Base-by-base conservation (phyloP, 2,329 filamentous ascomycete species). In the Sarocladium kiliense region DNA sequence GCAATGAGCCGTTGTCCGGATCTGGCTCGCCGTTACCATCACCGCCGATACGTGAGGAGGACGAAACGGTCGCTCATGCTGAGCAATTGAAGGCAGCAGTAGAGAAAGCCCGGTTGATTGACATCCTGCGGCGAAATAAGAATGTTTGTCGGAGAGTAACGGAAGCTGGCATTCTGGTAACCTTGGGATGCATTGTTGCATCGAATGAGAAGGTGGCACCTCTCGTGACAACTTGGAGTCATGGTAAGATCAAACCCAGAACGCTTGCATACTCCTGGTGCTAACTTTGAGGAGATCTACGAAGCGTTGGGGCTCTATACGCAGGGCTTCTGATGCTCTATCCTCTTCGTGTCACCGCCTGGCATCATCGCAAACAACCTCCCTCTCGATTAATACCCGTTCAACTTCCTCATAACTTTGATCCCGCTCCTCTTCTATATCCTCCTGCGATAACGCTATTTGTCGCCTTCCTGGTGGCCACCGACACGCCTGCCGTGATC, bases 351-450 rank as follows among this genome's bases (percentile, higher is more conserved):
- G 69, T 87, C n/a, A 64, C 77, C 5, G 60, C 71, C 18, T 80
- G 80, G 76, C 71, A 74, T 1, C 74, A 77, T 56, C 66, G 49
- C 6, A 53, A 53, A 25, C 67, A 70, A 18, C 66, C 60, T 3
- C 69, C 76, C 2, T 68, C 69, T n/a, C 68, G 59, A 26, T 62
- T 59, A 56, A 61, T 76, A 27, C 72, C 75, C 1, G 63, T 86
- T 34, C 66, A 66, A 27, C 75, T 96, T 36, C 91, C 91, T 1
- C 74, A 84, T 3, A 79, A 82, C n/a, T 96, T 97, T 70, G 93
- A 97, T 65, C 92, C 91, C 2, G 93, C 93, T 6, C 90, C 92
- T 11, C 77, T 96, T n/a, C 71, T 97, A 56, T 97, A 97, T 66
- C 93, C 93, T 18, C 80, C 87, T 5, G 71, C 86, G 2, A 77